A percentile compares a stretch with the other conserved stretches of the same genome.
phyloP scores from a whole-genome alignment of 139 green algal genomes.

The Auxenochlorella pyrenoidosa region DNA sequence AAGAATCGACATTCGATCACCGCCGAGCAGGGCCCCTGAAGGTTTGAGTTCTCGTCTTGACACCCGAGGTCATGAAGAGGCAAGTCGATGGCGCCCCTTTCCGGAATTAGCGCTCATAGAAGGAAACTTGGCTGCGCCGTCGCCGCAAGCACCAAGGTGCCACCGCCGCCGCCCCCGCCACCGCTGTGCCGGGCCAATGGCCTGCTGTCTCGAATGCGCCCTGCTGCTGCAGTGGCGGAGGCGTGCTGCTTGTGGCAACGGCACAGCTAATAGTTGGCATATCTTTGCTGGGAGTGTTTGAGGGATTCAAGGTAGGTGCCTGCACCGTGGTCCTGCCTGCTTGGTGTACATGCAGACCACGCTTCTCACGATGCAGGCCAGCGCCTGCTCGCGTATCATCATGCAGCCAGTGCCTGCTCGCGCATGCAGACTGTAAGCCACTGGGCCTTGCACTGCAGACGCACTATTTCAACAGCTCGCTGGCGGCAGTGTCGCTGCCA shows the following conservation, averaged over 20 bases:
- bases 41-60: neutral
- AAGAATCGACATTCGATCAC: too few relatives aligned
- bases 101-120: too few relatives aligned
- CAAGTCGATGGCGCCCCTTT: too few relatives aligned
- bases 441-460: neutral
- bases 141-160: neutral
- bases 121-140: neutral
- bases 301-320: constrained; percentile 22
- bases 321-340: too few relatives aligned
- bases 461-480: constrained; percentile 24
- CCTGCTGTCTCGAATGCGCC: neutral
- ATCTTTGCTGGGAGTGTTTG: constrained; percentile 2
- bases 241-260: neutral
- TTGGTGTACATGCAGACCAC: too few relatives aligned
- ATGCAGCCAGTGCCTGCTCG: neutral
- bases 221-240: neutral
- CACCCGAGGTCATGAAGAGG: constrained; percentile 2
- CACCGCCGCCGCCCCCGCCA: too few relatives aligned
- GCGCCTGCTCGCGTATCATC: neutral
- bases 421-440: too few relatives aligned
- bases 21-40: neutral
- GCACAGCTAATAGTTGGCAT: neutral
- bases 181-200: too few relatives aligned
- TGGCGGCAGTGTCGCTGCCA: neutral
- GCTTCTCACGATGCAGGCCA: too few relatives aligned